These are phyloP conservation scores for Nevesoporus exiguus DNA, from an alignment of 768 basidiomycete species.

Conservation along the genomic window DNA sequence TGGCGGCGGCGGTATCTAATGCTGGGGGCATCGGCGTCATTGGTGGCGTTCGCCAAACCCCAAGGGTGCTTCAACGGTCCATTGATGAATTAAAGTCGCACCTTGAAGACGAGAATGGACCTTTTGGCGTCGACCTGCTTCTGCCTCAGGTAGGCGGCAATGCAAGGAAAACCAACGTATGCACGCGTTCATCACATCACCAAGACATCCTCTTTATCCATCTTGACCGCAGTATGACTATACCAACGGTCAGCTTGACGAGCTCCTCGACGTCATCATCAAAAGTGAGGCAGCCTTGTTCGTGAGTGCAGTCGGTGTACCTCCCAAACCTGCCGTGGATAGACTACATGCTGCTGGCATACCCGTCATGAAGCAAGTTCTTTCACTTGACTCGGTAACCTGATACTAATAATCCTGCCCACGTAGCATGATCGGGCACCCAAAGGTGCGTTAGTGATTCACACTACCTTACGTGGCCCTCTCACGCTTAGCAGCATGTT, in stretches of 20 bases:
- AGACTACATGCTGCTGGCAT: slow-evolving; percentile 77
- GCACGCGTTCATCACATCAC: slow-evolving; percentile 1
- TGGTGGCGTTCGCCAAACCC: slow-evolving; percentile 74
- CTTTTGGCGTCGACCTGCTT: slow-evolving; percentile 80
- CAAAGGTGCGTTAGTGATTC: slow-evolving; percentile 49
- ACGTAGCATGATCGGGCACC: slow-evolving; percentile 76
- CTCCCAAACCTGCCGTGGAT: slow-evolving; percentile 79
- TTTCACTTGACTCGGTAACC: neutral
- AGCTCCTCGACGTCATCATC: slow-evolving; percentile 78
- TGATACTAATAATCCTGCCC: neutral
- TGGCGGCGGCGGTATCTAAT: slow-evolving; percentile 91
- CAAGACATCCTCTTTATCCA: neutral
- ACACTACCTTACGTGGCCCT: neutral
- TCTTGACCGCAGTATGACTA: slow-evolving; percentile 54
- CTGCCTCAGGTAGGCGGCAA: slow-evolving; percentile 79
- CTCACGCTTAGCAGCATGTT: slow-evolving; percentile 50
- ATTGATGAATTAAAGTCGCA: slow-evolving; percentile 72
- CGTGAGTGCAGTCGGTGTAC: slow-evolving; percentile 82
- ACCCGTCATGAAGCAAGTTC: slow-evolving; percentile 77
- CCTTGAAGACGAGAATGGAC: slow-evolving; percentile 71
- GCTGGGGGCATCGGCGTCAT: slow-evolving; percentile 87
- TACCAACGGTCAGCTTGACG: slow-evolving; percentile 71
- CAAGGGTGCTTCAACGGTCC: slow-evolving; percentile 61
- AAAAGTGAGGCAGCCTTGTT: slow-evolving; percentile 70
- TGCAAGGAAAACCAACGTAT: slow-evolving; percentile 78